Base-by-base conservation (phyloP, 305 asterid species). In the Fraxinus ornus region DNA sequence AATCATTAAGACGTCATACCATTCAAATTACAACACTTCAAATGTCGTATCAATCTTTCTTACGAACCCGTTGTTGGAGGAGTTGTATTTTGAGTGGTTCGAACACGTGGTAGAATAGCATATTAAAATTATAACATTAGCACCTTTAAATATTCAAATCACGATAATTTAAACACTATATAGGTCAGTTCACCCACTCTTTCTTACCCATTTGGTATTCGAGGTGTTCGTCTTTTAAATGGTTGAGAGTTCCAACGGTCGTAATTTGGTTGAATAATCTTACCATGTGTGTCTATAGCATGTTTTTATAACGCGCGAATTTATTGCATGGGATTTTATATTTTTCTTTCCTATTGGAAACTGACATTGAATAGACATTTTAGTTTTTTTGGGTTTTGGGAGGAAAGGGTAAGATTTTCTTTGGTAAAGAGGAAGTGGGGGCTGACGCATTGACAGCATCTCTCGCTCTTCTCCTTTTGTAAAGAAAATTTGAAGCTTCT, bases 381-480 rank as follows among this genome's bases (percentile, higher is more conserved):
- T 77, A 74, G 30, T n/a, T 10, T 7, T 76, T 10, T 9, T 76
- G 79, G 84, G 84, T 79, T 83, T 78, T 15, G 86, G 76, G 60
- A 66, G 80, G 62, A 83, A 28, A 52, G 83, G 62, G 75, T 77
- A 77, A 83, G 76, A 55, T 74, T 36, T 55, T 49, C 60, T 74
- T 83, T 81, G 22, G 49, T 77, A 49, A 75, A 80, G 71, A 85
- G 52, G 36, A 77, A 82, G 88, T 86, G 90, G 87, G 77, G 72
- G 84, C 84, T 90, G 91, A 88, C 92, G 89, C 88, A 88, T 62
- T 83, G 87, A 87, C 86, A 86, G 90, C 90, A 86, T 86, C 88
- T 60, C 82, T 75, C 78, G 26, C 49, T 41, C 68, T 83, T 78
- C 83, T 28, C 77, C 83, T 86, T 84, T 77, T 9, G 47, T 76